A percentile compares a stretch with the other conserved stretches of the same genome.
Evolutionary conservation across 495 filamentous ascomycete species (phyloP).

Genomic region (Clavariopsis aquatica): DNA sequence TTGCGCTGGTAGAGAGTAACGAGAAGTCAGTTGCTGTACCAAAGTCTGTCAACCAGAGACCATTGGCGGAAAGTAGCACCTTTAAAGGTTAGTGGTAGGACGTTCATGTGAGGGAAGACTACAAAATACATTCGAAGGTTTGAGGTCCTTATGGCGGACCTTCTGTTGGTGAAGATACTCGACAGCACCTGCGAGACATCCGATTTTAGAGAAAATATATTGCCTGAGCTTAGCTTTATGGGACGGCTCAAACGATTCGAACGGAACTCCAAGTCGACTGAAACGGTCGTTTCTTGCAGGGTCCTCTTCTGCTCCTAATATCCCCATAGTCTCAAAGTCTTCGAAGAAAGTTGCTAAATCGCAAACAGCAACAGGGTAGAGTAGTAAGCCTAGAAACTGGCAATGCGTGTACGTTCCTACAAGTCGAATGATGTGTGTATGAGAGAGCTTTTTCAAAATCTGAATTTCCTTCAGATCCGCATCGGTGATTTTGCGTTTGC

Average conservation of each 20-base stretch:
- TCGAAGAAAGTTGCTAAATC: constrained; percentile 33
- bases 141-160: constrained; percentile 35
- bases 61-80: constrained; percentile 23
- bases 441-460: constrained; percentile 33
- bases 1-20: constrained; percentile 24
- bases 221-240: neutral
- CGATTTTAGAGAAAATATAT: constrained; percentile 15
- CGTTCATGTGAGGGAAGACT: too few relatives aligned
- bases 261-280: neutral
- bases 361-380: constrained; percentile 34
- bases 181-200: constrained; percentile 21
- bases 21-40: constrained; percentile 36
- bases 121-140: constrained; percentile 22
- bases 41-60: constrained; percentile 35
- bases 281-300: neutral
- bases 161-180: constrained; percentile 31
- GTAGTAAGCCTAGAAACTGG: constrained; percentile 31
- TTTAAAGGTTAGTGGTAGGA: too few relatives aligned
- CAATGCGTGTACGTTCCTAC: constrained; percentile 33
- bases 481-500: constrained; percentile 17
- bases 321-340: constrained; percentile 12
- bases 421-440: constrained; percentile 27
- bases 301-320: neutral
- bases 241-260: neutral
- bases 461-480: constrained; percentile 31